phyloP scores from a whole-genome alignment of 2,329 filamentous ascomycete species.

The Aciculosporium take region DNA sequence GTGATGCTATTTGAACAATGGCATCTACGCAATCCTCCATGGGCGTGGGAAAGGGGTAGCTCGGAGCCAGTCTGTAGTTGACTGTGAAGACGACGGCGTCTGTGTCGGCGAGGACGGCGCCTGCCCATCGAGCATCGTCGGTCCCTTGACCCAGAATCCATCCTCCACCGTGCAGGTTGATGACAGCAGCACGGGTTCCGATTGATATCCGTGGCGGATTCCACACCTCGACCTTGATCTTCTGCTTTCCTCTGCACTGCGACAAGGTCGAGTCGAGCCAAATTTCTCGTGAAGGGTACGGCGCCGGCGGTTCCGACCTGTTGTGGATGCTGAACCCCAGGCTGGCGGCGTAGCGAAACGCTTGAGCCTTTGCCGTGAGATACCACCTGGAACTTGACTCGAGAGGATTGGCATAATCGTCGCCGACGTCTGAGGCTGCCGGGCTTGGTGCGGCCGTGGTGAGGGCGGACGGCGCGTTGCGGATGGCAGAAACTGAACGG shows the following conservation, averaged over 20 bases:
- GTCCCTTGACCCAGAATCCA: constrained; percentile 49
- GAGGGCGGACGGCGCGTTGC: constrained; percentile 8
- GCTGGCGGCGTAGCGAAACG: constrained; percentile 29
- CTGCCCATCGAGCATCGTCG: constrained; percentile 48
- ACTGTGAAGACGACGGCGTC: constrained; percentile 48
- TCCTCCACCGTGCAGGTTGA: constrained; percentile 56
- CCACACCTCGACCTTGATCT: constrained; percentile 35
- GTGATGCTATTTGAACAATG: constrained; percentile 42
- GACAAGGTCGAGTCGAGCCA: constrained; percentile 30
- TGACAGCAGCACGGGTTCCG: constrained; percentile 35
- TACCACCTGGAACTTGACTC: constrained; percentile 30
- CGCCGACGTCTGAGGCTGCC: constrained; percentile 18
- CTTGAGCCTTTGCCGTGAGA: constrained; percentile 26
- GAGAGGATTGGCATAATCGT: constrained; percentile 29
- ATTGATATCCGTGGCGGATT: constrained; percentile 20
- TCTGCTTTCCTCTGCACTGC: constrained; percentile 19
- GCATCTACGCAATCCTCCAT: constrained; percentile 53
- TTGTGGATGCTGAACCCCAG: constrained; percentile 29
- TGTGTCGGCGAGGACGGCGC: constrained; percentile 34
- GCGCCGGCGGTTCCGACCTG: constrained; percentile 25
- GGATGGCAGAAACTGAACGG: neutral
- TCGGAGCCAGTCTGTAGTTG: constrained; percentile 54
- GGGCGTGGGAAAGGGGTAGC: constrained; percentile 47
- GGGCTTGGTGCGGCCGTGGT: constrained; percentile 15
- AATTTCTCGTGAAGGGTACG: constrained; percentile 23